Evolutionary conservation across 164 flowering plant species (phyloP).

Genomic region (Stephania cephalantha): DNA sequence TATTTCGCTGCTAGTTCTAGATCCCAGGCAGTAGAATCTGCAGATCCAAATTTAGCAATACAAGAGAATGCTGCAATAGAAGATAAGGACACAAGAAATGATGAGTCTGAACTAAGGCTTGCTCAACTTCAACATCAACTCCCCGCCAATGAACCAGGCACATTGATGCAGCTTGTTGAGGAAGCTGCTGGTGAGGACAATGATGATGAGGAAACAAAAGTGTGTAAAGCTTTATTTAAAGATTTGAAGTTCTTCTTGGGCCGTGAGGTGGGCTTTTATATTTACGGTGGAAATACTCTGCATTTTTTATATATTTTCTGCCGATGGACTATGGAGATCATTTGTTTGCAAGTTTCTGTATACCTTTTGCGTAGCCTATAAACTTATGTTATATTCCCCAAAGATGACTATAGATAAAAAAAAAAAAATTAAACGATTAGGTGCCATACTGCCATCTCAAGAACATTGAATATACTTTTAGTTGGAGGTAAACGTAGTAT

Average conservation of each 20-base stretch:
- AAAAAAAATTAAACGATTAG: too few relatives aligned
- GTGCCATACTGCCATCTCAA: too few relatives aligned
- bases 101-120: conserved; percentile 72
- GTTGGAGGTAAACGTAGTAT: too few relatives aligned
- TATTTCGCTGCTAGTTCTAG: conserved; percentile 44
- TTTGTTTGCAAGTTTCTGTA: not conserved
- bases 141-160: conserved; percentile 76
- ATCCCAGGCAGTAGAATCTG: conserved; percentile 19
- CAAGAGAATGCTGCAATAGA: conserved; percentile 27
- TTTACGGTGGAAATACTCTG: not conserved
- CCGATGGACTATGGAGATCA: not conserved
- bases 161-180: conserved; percentile 68
- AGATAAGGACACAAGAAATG: conserved; percentile 18
- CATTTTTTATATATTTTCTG: not conserved
- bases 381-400: not conserved
- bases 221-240: conserved; percentile 64
- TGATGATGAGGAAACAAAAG: conserved; percentile 70
- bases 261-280: conserved; percentile 58
- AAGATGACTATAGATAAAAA: not conserved
- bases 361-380: not conserved
- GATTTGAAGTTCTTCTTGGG: conserved; percentile 71
- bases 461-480: too few relatives aligned
- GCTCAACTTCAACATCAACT: conserved; percentile 94
- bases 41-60: conserved; percentile 23
- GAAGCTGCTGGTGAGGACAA: conserved; percentile 52